These are phyloP conservation scores for Macrocybe gigantea DNA, from an alignment of 768 basidiomycete species.

Conservation along the genomic window DNA sequence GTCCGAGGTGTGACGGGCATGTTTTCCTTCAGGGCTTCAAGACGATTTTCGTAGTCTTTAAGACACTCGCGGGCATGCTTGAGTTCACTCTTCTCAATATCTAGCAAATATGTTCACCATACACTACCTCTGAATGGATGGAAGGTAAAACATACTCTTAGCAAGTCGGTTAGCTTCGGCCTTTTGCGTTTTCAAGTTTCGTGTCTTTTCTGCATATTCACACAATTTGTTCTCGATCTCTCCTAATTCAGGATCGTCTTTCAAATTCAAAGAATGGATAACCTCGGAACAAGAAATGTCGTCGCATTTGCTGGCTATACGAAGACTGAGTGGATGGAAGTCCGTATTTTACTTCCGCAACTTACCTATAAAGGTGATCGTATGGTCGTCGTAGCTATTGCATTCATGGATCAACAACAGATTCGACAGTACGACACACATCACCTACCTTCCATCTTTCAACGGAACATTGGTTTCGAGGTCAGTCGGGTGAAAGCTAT, in stretches of 20 bases:
- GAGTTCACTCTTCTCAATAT: slow-evolving; percentile 29
- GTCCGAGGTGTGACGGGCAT: slow-evolving; percentile 33
- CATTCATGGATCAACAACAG: neutral
- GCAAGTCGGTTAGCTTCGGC: slow-evolving; percentile 25
- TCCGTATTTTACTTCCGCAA: neutral
- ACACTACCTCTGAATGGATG: neutral
- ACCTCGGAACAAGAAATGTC: neutral
- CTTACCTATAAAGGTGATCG: neutral
- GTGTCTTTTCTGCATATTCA: no score
- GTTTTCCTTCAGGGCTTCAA: slow-evolving; percentile 40
- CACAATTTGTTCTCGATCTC: no score
- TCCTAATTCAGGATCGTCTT: neutral
- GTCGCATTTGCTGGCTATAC: slow-evolving; percentile 1
- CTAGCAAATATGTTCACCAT: slow-evolving; percentile 17
- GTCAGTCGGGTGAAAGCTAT: neutral
- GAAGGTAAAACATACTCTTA: slow-evolving; percentile 31
- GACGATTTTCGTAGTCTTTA: slow-evolving; percentile 37
- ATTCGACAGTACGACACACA: neutral
- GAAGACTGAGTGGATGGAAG: neutral
- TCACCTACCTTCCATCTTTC: slow-evolving; percentile 51
- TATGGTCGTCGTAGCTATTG: neutral
- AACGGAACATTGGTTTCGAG: neutral
- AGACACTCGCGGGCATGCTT: slow-evolving; percentile 28
- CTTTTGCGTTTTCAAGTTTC: no score
- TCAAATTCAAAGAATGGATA: neutral